phyloP scores from a whole-genome alignment of 2,329 filamentous ascomycete genomes.

The Fusarium verrucosum region DNA sequence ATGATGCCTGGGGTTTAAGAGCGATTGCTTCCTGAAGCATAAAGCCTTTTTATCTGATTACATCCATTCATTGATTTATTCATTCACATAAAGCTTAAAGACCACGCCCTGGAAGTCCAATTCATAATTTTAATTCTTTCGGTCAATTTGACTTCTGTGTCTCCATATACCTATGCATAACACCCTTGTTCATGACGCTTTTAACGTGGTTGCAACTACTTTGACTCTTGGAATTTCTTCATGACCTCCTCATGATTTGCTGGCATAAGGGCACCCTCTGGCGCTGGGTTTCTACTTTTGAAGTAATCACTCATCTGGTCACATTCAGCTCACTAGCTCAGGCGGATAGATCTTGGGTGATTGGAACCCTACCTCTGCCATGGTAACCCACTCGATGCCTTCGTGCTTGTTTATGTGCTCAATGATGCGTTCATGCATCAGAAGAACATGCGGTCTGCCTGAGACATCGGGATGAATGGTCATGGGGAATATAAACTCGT shows the following conservation, averaged over 20 bases:
- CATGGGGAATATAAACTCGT: slow-evolving; percentile 62
- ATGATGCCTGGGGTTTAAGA: too few relatives aligned
- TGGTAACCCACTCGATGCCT: slow-evolving; percentile 72
- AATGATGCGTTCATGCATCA: slow-evolving; percentile 75
- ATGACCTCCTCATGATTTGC: background rate
- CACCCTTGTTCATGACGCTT: accelerated
- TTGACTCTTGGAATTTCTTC: background rate
- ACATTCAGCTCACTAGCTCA: background rate
- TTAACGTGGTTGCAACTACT: background rate
- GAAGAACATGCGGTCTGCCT: slow-evolving; percentile 74
- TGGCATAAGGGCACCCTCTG: background rate
- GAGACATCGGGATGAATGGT: slow-evolving; percentile 80
- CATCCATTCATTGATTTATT: too few relatives aligned
- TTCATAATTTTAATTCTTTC: too few relatives aligned
- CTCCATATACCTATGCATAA: background rate
- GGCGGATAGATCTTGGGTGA: accelerated
- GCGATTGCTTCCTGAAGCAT: too few relatives aligned
- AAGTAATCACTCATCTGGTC: background rate
- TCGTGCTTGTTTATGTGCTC: slow-evolving; percentile 72
- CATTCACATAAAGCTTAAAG: too few relatives aligned
- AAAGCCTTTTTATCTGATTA: too few relatives aligned
- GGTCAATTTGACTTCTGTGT: background rate
- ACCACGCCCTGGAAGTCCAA: too few relatives aligned
- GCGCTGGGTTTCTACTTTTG: background rate
- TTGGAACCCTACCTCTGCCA: slow-evolving; percentile 62